Evolutionary conservation across 2,329 filamentous ascomycete genomes (phyloP), one percentile per base, ranked within the genome.

Genomic region (Trichoderma hamatum): DNA sequence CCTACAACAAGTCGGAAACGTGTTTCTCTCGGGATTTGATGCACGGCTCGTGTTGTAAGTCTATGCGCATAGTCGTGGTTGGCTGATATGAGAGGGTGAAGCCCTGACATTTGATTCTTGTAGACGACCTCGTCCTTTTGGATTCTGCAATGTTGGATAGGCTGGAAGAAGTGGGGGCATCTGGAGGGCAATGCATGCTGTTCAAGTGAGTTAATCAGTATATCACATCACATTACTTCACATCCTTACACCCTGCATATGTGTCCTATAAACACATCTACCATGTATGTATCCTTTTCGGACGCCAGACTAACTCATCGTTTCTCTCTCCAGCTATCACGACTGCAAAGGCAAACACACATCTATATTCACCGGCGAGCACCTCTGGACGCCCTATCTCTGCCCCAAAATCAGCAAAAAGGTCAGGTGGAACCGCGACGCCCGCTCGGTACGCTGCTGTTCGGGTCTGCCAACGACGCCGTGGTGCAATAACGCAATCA

Each of bases 171-270:
- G 67, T 69, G 16, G 59, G 67, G 6, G 51, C 59, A 10, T n/a
- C 21, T 21, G 39, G 30, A 32, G 67, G 67, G 10, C 30, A 36
- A n/a, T 69, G 67, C 36, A 63, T 63, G 67, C 21, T 69, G 7
- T 69, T 56, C 14, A 32, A 34, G 67, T 69, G 34, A 19, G 67
- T 69, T n/a, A n/a, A n/a, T n/a, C n/a, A n/a, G n/a, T n/a, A n/a
- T n/a, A n/a, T n/a, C n/a, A n/a, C n/a, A n/a, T n/a, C n/a, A n/a
- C n/a, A n/a, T n/a, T n/a, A n/a, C n/a, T n/a, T n/a, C n/a, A n/a
- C n/a, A n/a, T n/a, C n/a, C n/a, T n/a, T n/a, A n/a, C n/a, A n/a
- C n/a, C n/a, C n/a, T n/a, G n/a, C n/a, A n/a, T n/a, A n/a, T n/a
- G n/a, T n/a, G n/a, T n/a, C n/a, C n/a, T n/a, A n/a, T n/a, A n/a